Evolutionary conservation across 805 yeast genomes (phyloP), one percentile per base, ranked within the genome.

Genomic region (Hyphopichia homilentoma): DNA sequence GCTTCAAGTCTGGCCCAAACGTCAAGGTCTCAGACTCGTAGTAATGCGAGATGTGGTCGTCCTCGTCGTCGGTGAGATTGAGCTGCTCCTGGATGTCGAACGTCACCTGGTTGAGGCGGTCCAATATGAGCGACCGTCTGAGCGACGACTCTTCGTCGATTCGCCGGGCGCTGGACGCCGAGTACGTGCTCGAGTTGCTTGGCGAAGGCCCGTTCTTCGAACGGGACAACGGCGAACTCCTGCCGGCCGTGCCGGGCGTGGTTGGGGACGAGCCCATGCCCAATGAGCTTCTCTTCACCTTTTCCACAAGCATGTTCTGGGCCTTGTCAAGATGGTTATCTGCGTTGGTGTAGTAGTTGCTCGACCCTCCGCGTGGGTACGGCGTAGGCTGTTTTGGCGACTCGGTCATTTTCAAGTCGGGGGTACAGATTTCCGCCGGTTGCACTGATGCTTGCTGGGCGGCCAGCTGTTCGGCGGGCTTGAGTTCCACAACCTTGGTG

Each of bases 201-300:
- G 7, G 9, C 11, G 22, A 20, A 8, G 22, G 11, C 12, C 2
- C 18, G 18, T 30, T 18, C 15, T 29, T 24, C n/a, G 32, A 17
- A 16, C 22, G 21, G n/a, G n/a, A n/a, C n/a, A n/a, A n/a, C n/a
- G n/a, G n/a, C n/a, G n/a, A n/a, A n/a, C n/a, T n/a, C n/a, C n/a
- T n/a, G n/a, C n/a, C n/a, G n/a, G n/a, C n/a, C n/a, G n/a, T n/a
- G n/a, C n/a, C n/a, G 12, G 67, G 67, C 3, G 68, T 61, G 30
- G 61, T 66, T 1, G 66, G 66, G 4, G 65, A 59, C 7, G 62
- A 52, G 2, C 68, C 68, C n/a, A 61, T 59, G 12, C 65, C 58
- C n/a, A n/a, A n/a, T n/a, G n/a, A n/a, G n/a, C n/a, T n/a, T n/a
- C n/a, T n/a, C n/a, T n/a, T n/a, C n/a, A 35, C 31, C 11, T 44